Conservation (phyloP, 2,329 filamentous ascomycete genomes). For the Fusarium protoensiforme region DNA sequence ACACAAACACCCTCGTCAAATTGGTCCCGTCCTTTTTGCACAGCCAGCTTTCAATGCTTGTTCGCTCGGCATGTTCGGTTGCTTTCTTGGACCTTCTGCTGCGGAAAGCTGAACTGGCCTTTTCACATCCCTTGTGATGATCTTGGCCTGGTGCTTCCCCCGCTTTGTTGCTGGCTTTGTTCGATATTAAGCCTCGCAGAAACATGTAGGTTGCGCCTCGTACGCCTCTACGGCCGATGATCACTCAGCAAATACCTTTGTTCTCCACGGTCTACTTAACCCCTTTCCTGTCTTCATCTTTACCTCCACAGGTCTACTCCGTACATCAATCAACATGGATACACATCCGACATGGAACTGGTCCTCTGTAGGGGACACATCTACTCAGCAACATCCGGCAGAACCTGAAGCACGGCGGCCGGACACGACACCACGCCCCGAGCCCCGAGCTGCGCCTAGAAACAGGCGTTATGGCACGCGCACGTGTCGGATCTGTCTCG, state of each 20-base stretch:
- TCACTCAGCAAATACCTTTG: constrained; percentile 18
- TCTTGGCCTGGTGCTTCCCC: constrained; percentile 36
- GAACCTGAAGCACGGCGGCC: constrained; percentile 19
- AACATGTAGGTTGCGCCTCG: constrained; percentile 44
- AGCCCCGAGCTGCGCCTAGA: constrained; percentile 21
- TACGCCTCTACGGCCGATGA: constrained; percentile 31
- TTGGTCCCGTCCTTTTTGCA: constrained; percentile 23
- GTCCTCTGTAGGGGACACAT: constrained; percentile 34
- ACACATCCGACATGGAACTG: constrained; percentile 42
- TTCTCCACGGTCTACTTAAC: constrained; percentile 13
- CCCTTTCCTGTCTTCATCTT: constrained; percentile 20
- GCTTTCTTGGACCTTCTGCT: constrained; percentile 37
- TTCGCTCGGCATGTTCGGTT: constrained; percentile 41
- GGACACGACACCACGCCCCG: constrained; percentile 6
- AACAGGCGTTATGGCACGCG: constrained; percentile 72
- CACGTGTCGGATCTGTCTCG: constrained; percentile 91
- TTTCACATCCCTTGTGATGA: constrained; percentile 36
- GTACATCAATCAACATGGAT: constrained; percentile 41
- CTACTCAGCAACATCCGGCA: constrained; percentile 17
- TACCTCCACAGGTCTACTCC: constrained; percentile 25
- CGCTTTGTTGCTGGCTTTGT: constrained; percentile 26
- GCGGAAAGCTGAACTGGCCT: constrained; percentile 47
- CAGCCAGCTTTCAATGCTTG: constrained; percentile 30
- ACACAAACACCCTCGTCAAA: constrained; percentile 24
- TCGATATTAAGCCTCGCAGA: constrained; percentile 27